Base-by-base conservation (phyloP, 768 basidiomycete genomes). In the Jaapia argillacea region DNA sequence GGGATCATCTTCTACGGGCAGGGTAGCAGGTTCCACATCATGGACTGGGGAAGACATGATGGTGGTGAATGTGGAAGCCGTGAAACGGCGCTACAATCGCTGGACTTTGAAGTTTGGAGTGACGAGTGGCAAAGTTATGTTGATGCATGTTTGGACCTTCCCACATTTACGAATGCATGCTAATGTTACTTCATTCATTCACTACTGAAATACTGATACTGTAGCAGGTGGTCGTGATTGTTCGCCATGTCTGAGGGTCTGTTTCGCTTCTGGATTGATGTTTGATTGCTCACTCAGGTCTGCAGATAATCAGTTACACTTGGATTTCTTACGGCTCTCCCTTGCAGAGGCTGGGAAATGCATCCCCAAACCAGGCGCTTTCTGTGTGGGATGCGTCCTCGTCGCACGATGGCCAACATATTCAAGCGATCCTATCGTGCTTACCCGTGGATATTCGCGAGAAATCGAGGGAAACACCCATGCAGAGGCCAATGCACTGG, bases 391-490 rank as follows among this genome's bases (percentile, higher is more conserved):
- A 20, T 90, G 86, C 53, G 72, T 90, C 26, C 62, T 94, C 41
- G 75, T 78, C 3, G 65, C 67, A 16, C 66, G 63, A 36, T 61
- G 63, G 45, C 72, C 78, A 14, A 50, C 57, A 36, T 58, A 58
- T 4, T 49, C 58, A 24, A 53, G 55, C 33, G 31, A 55, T 12
- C 68, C 79, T 3, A 63, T 78, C 43, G 63, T 85, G 36, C 61
- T 98, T 26, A 66, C 88, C 10, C 80, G 80, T 2, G 91, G 91
- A 14, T 91, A 81, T 64, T 97, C 93, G 21, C 74, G 96, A 54
- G 92, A 97, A 57, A 71, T 97, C 0, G 69, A 77, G 3, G 94
- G 93, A 42, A 98, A 98, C 57, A 97, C 94, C 3, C 94, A 99
- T 59, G 94, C 93, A 7, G 94, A 99, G 66, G 90, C 91, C 20